A percentile compares a stretch with the other conserved stretches of the same genome.
Conservation (phyloP, 176 grass and related monocot genomes). For the Puccinellia tenuiflora region DNA sequence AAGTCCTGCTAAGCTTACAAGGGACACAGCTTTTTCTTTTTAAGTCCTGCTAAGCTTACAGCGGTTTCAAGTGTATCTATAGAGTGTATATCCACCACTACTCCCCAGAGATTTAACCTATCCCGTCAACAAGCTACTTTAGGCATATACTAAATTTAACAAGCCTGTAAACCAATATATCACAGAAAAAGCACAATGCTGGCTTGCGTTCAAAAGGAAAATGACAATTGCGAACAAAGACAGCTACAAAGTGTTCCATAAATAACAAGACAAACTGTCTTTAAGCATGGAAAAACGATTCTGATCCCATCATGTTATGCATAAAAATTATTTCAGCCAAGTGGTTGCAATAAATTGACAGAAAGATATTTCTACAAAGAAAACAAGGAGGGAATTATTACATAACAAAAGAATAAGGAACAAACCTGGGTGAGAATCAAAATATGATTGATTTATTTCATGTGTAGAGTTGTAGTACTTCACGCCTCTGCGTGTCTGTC, state of each 20-base stretch:
- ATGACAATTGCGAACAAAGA: not conserved
- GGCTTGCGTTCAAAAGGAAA: not conserved
- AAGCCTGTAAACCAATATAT: not conserved
- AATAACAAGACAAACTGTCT: not conserved
- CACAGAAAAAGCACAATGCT: not conserved
- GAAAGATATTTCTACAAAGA: not conserved
- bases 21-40: too few species aligned
- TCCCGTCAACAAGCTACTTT: not conserved
- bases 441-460: slow-evolving; percentile 48
- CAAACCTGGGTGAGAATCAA: slow-evolving; percentile 55
- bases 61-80: not conserved
- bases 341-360: not conserved
- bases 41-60: slow-evolving; percentile 15
- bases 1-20: too few species aligned
- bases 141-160: slow-evolving; percentile 1
- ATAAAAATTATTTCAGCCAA: not conserved
- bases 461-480: slow-evolving; percentile 31
- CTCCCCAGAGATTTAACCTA: not conserved
- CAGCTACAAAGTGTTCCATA: not conserved
- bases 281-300: not conserved
- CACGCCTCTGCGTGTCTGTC: slow-evolving; percentile 38
- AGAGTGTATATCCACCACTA: not conserved
- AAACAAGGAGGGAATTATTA: not conserved
- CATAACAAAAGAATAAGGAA: not conserved
- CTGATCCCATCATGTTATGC: not conserved